A percentile compares a stretch with the other conserved stretches of the same genome.
These are phyloP conservation scores for Pythium aristosporum DNA, from an alignment of 352 stramenopile species.

Conservation along the genomic window DNA sequence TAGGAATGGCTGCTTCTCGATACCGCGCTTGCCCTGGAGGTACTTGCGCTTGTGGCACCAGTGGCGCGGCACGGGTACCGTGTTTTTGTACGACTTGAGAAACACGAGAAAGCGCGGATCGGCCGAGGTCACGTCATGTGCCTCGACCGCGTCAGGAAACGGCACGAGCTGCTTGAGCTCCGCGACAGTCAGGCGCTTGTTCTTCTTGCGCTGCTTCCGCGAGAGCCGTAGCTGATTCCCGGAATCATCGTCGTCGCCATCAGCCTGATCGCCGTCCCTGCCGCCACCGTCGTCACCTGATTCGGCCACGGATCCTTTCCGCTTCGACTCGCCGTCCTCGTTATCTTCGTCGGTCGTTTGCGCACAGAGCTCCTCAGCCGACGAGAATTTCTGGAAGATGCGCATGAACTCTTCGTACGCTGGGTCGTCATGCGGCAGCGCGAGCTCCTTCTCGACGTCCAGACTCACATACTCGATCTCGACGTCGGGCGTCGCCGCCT, in stretches of 20 bases:
- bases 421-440: slow-evolving; percentile 58
- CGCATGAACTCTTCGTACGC: slow-evolving; percentile 86
- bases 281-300: slow-evolving; percentile 15
- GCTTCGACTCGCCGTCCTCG: slow-evolving; percentile 7
- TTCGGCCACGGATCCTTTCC: slow-evolving; percentile 15
- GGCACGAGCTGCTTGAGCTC: slow-evolving; percentile 96
- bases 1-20: slow-evolving; percentile 95
- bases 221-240: slow-evolving; percentile 65
- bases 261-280: slow-evolving; percentile 20
- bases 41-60: slow-evolving; percentile 99
- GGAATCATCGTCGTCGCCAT: slow-evolving; percentile 26
- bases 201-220: slow-evolving; percentile 93
- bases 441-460: slow-evolving; percentile 64
- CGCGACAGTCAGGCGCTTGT: slow-evolving; percentile 92
- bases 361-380: slow-evolving; percentile 76
- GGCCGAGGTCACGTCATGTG: slow-evolving; percentile 95
- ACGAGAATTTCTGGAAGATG: slow-evolving; percentile 86
- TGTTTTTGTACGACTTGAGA: slow-evolving; percentile 95
- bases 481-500: slow-evolving; percentile 33
- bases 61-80: slow-evolving; percentile 95
- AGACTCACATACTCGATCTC: slow-evolving; percentile 85
- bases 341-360: slow-evolving; percentile 47
- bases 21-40: slow-evolving; percentile 94
- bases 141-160: slow-evolving; percentile 94
- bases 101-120: slow-evolving; percentile 96